phyloP scores from a whole-genome alignment of 345 rosid species.

The Alliaria petiolata region DNA sequence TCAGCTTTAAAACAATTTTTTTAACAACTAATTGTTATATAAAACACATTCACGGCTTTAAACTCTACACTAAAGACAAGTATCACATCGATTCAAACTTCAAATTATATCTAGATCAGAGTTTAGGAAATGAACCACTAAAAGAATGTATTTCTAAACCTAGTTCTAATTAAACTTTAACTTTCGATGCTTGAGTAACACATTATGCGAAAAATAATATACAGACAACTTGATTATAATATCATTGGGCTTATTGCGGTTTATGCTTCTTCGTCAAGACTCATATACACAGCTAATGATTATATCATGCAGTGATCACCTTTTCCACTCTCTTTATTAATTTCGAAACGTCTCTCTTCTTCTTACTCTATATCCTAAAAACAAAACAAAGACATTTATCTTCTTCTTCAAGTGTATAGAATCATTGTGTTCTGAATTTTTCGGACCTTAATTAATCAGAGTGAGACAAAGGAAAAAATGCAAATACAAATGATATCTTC shows the following conservation, averaged over 20 bases:
- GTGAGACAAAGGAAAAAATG: not conserved
- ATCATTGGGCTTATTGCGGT: constrained; percentile 12
- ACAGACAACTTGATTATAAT: constrained; percentile 9
- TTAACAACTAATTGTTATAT: not conserved
- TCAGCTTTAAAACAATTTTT: not conserved
- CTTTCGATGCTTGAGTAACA: not conserved
- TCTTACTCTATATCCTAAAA: constrained; percentile 9
- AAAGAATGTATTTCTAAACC: not conserved
- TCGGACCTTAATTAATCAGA: not conserved
- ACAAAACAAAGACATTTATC: constrained; percentile 8
- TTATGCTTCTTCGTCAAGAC: constrained; percentile 65
- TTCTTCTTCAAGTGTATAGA: constrained; percentile 24
- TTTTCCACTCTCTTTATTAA: constrained; percentile 29
- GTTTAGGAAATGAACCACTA: not conserved
- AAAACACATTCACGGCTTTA: not conserved
- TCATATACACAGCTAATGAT: constrained; percentile 46
- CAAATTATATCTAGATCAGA: not conserved
- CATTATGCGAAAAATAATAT: not conserved
- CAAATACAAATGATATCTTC: constrained; percentile 41
- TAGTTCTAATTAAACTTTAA: not conserved
- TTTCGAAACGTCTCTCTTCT: constrained; percentile 22
- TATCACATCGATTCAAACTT: not conserved
- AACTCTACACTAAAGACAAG: not conserved
- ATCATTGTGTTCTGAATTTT: constrained; percentile 13
- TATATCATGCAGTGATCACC: constrained; percentile 32